A percentile compares a stretch with the other conserved stretches of the same genome.
phyloP scores from a whole-genome alignment of 139 green algal genomes.

The Tetraselmis striata region DNA sequence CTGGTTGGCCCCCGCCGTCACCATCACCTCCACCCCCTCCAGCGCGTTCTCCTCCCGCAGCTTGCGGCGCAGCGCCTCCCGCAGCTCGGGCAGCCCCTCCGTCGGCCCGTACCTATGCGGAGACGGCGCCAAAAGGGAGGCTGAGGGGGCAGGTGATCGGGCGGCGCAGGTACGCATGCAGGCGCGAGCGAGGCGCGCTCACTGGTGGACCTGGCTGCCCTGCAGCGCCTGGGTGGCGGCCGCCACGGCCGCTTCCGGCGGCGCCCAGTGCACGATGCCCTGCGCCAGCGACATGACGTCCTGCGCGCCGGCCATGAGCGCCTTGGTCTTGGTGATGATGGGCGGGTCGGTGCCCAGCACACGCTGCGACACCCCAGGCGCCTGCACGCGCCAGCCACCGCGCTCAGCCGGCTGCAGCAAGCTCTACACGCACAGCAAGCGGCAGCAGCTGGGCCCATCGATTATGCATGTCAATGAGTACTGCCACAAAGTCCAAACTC shows the following conservation, averaged over 20 bases:
- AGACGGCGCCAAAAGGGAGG: not conserved
- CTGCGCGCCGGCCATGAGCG: slow-evolving; percentile 35
- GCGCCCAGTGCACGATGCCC: slow-evolving; percentile 78
- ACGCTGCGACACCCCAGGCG: slow-evolving; percentile 38
- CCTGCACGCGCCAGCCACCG: too few species aligned
- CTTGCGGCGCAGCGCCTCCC: slow-evolving; percentile 65
- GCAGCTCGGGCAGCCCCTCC: slow-evolving; percentile 67
- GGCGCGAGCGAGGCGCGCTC: not conserved
- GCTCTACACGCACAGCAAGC: too few species aligned
- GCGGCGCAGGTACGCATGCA: not conserved
- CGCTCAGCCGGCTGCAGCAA: too few species aligned
- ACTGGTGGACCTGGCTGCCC: not conserved
- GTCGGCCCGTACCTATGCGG: slow-evolving; percentile 56
- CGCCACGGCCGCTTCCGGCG: slow-evolving; percentile 53
- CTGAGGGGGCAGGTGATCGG: not conserved
- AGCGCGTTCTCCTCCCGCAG: slow-evolving; percentile 65
- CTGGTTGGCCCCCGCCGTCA: slow-evolving; percentile 88
- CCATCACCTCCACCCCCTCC: slow-evolving; percentile 67
- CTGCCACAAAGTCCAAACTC: too few species aligned
- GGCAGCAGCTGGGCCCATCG: too few species aligned
- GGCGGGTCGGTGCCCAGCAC: slow-evolving; percentile 61
- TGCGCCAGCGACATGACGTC: slow-evolving; percentile 62
- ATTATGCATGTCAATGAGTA: too few species aligned
- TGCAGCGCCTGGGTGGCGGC: slow-evolving; percentile 19
- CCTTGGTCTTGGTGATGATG: slow-evolving; percentile 64